Evolutionary conservation across 1,139 yeast genomes (phyloP).

Genomic region (Candida albicans): DNA sequence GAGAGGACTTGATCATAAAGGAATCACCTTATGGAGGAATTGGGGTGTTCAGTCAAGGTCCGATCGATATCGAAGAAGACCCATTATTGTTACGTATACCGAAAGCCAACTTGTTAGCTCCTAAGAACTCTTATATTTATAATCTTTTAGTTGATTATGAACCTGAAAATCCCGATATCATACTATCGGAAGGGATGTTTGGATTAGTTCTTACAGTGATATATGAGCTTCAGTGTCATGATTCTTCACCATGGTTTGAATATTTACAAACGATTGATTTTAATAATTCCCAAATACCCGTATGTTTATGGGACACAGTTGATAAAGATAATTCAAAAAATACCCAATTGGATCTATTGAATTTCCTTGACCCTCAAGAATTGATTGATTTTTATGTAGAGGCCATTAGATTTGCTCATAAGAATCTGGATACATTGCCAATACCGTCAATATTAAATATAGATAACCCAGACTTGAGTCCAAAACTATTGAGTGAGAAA

Average conservation of each 20-base stretch:
- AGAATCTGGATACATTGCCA: conserved; percentile 23
- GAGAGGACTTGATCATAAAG: conserved; percentile 45
- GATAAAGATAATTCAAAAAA: conserved; percentile 53
- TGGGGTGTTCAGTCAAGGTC: conserved; percentile 56
- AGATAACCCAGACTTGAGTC: conserved; percentile 7
- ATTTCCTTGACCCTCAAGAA: conserved; percentile 61
- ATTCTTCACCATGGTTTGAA: conserved; percentile 71
- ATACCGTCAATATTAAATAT: conserved; percentile 41
- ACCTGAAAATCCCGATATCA: conserved; percentile 28
- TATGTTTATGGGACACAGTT: conserved; percentile 62
- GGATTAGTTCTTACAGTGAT: conserved; percentile 68
- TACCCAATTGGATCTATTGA: conserved; percentile 67
- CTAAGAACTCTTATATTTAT: conserved; percentile 63
- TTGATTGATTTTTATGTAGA: conserved; percentile 53
- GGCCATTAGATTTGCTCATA: conserved; percentile 50
- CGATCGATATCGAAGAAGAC: conserved; percentile 31
- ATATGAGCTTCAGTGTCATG: conserved; percentile 57
- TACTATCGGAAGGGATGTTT: conserved; percentile 52
- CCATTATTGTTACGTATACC: conserved; percentile 45
- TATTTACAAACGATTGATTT: conserved; percentile 60
- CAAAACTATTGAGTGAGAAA: conserved; percentile 5
- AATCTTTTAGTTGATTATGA: conserved; percentile 61
- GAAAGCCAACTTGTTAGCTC: conserved; percentile 54
- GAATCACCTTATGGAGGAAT: conserved; percentile 61
- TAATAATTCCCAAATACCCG: conserved; percentile 39